Evolutionary conservation across 2,329 filamentous ascomycete species (phyloP), one percentile per base, ranked within the genome.

Genomic region (Diaporthe australafricana): DNA sequence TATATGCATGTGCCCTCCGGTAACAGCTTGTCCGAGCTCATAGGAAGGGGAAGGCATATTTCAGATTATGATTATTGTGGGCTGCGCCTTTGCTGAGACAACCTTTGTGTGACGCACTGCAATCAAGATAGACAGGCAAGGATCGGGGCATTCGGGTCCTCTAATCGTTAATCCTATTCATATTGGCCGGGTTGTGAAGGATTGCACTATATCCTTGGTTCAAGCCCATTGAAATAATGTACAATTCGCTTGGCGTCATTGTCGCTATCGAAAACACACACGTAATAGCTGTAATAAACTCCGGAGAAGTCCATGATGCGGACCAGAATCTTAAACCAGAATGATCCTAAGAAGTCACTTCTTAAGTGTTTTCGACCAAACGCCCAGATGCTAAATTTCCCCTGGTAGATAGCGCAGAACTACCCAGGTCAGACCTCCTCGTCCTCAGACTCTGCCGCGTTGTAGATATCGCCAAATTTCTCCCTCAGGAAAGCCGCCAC

Each of bases 401-500:
- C 27, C 30, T 7, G 6, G n/a, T 5, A 5, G 22, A 47, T 1
- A n/a, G 35, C 25, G 9, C 30, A 22, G 16, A 9, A 35, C 32
- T 65, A 65, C 22, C 8, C n/a, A 17, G 30, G 45, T 14, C 30
- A 7, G 17, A 38, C 5, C 30, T 53, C 47, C 17, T 53, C 56
- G 11, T 45, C n/a, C 14, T 30, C 55, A 17, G 48, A 30, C n/a
- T 47, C 22, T 2, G 20, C 12, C 20, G 40, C 57, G 6, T 38
- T 63, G 20, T 72, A 65, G 1, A 79, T 50, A n/a, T 72, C 74
- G 12, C 79, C 80, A 71, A 83, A 82, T 40, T 78, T 81, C 42
- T 81, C 76, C 47, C 73, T 74, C 40, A 83, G 74, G 66, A 84
- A 83, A 50, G 74, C 45, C 70, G 78, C 76, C 14, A 84, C 83